Percentiles rank a stretch among this genome's conserved stretches.
These are phyloP conservation scores for Vaucheria bursata DNA, from an alignment of 352 stramenopile genomes.

Conservation along the genomic window DNA sequence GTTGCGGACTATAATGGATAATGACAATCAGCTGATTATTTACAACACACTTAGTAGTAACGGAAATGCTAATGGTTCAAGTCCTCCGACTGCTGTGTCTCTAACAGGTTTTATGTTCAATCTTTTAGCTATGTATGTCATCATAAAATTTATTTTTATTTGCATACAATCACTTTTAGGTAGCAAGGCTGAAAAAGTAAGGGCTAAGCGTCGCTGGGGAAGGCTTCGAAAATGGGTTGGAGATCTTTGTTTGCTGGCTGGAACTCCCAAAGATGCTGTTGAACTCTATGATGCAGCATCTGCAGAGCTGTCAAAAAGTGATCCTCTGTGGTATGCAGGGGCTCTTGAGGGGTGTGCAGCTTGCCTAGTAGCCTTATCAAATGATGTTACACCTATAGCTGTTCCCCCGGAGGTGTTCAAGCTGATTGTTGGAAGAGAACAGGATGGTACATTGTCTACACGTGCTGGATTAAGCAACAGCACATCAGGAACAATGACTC, in stretches of 20 bases:
- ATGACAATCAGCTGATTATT: neutral
- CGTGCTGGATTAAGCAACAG: neutral
- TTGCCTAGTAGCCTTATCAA: constrained; percentile 25
- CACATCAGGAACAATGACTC: neutral
- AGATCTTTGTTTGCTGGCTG: constrained; percentile 26
- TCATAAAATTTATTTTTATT: too few relatives aligned
- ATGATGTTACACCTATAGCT: constrained; percentile 31
- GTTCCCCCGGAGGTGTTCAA: constrained; percentile 32
- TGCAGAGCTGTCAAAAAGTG: neutral
- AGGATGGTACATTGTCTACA: too few relatives aligned
- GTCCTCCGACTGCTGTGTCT: neutral
- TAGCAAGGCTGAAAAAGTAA: constrained; percentile 17
- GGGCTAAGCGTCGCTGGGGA: constrained; percentile 13
- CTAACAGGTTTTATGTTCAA: neutral
- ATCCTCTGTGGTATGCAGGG: constrained; percentile 34
- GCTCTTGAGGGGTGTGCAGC: constrained; percentile 36
- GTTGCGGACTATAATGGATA: neutral
- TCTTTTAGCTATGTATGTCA: too few relatives aligned
- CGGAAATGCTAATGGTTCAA: neutral
- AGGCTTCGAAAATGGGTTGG: constrained; percentile 37
- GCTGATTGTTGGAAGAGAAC: constrained; percentile 21
- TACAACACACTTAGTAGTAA: neutral
- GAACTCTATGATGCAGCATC: constrained; percentile 37
- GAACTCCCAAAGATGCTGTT: constrained; percentile 37
- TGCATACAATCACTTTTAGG: too few relatives aligned